phyloP scores from a whole-genome alignment of 2,329 filamentous ascomycete genomes.

The Lasiodiplodia theobromae region DNA sequence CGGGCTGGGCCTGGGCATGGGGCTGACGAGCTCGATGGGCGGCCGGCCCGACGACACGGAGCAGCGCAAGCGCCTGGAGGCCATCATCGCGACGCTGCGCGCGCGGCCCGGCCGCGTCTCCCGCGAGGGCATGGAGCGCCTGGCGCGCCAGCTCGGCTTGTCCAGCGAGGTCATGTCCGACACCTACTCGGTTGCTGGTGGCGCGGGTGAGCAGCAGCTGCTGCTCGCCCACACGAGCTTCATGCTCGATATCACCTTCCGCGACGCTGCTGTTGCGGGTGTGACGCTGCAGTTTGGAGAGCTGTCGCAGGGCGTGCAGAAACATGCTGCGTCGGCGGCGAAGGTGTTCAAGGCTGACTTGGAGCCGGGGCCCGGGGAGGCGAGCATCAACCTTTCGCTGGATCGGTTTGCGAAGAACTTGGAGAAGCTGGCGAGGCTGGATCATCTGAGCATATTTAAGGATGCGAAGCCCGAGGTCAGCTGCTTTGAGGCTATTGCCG shows the following conservation, averaged over 20 bases:
- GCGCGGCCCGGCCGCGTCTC: conserved; percentile 74
- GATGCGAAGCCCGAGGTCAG: conserved; percentile 64
- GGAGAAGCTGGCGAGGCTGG: conserved; percentile 71
- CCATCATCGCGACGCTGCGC: conserved; percentile 71
- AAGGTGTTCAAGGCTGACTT: conserved; percentile 70
- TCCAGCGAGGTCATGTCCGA: conserved; percentile 50
- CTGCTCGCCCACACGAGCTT: conserved; percentile 49
- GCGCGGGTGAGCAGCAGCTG: conserved; percentile 35
- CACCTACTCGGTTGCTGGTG: not conserved
- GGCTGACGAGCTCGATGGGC: conserved; percentile 44
- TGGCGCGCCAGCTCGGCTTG: conserved; percentile 71
- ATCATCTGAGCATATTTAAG: conserved; percentile 66
- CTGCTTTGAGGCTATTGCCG: conserved; percentile 78
- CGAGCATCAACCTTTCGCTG: conserved; percentile 73
- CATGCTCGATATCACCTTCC: conserved; percentile 39
- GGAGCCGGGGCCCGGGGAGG: conserved; percentile 64
- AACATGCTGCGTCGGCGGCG: conserved; percentile 14
- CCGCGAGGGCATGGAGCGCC: conserved; percentile 75
- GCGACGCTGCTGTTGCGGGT: conserved; percentile 18
- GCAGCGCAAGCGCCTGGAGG: conserved; percentile 60
- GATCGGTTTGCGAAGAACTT: conserved; percentile 76
- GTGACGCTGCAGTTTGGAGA: conserved; percentile 34
- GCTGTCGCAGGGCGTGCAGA: conserved; percentile 22
- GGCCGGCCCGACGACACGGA: conserved; percentile 60
- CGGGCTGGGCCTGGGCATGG: conserved; percentile 43